phyloP scores from a whole-genome alignment of 1,139 yeast species.

The Waltiozyma sp. region DNA sequence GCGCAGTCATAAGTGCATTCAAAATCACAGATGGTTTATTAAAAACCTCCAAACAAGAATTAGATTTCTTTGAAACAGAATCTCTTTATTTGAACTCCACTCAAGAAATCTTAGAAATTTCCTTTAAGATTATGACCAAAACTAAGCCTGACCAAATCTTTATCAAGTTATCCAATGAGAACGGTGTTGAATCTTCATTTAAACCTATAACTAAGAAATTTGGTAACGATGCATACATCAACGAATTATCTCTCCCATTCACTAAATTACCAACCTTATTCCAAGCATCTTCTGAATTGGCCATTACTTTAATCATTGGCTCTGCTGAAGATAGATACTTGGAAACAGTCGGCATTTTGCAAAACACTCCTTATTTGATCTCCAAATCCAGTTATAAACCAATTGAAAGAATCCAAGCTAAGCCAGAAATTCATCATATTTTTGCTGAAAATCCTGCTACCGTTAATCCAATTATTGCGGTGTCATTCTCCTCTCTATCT shows the following conservation, averaged over 20 bases:
- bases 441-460: constrained; percentile 50
- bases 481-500: constrained; percentile 39
- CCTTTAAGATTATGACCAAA: constrained; percentile 11
- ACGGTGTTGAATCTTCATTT: constrained; percentile 15
- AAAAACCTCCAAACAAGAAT: neutral
- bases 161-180: constrained; percentile 9
- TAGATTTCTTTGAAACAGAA: neutral
- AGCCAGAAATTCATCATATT: constrained; percentile 61
- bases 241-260: constrained; percentile 20
- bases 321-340: constrained; percentile 9
- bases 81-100: constrained; percentile 8
- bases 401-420: constrained; percentile 34
- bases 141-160: constrained; percentile 16
- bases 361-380: constrained; percentile 10
- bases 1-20: neutral
- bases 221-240: constrained; percentile 4
- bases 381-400: constrained; percentile 17
- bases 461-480: constrained; percentile 44
- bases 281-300: constrained; percentile 26
- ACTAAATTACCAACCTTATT: constrained; percentile 29
- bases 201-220: constrained; percentile 13
- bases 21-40: neutral
- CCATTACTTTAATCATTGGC: constrained; percentile 25
- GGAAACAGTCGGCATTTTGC: constrained; percentile 11
- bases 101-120: constrained; percentile 1